phyloP scores from a whole-genome alignment of 148 eudicot genomes.

The Polygonum aviculare region DNA sequence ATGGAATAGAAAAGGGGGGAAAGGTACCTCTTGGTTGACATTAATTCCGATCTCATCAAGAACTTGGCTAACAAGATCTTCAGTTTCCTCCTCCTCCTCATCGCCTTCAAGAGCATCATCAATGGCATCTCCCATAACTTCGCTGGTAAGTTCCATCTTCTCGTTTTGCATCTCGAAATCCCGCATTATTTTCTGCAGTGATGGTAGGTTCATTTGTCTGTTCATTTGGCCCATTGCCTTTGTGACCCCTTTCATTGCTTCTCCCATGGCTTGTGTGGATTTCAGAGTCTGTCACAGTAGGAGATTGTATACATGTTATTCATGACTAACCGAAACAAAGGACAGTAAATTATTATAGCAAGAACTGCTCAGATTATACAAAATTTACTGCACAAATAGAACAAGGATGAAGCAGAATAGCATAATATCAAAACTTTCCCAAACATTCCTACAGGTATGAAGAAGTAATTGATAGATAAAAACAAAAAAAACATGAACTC shows the following conservation, averaged over 20 bases:
- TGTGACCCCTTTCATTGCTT: slow-evolving; percentile 98
- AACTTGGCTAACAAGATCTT: slow-evolving; percentile 87
- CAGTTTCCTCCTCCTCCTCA: slow-evolving; percentile 96
- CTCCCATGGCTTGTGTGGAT: slow-evolving; percentile 99
- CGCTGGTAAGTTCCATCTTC: slow-evolving; percentile 88
- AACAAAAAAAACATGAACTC: not conserved
- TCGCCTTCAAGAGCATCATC: slow-evolving; percentile 99
- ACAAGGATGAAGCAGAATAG: not conserved
- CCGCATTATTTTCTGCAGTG: slow-evolving; percentile 90
- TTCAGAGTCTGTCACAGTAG: slow-evolving; percentile 60
- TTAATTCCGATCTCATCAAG: slow-evolving; percentile 96
- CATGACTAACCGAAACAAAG: not conserved
- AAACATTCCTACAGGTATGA: not conserved
- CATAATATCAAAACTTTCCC: not conserved
- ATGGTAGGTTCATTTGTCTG: slow-evolving; percentile 93
- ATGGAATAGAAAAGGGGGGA: not conserved
- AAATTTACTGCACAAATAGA: not conserved
- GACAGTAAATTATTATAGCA: not conserved
- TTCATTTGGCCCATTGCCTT: slow-evolving; percentile 99
- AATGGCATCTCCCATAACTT: slow-evolving; percentile 95
- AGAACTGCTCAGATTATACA: not conserved
- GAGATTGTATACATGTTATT: not conserved
- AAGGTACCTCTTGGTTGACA: slow-evolving; percentile 67
- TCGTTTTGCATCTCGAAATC: slow-evolving; percentile 98
- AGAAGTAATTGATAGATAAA: not conserved